These are phyloP conservation scores for Paecilomyces niveus DNA, from an alignment of 2,329 filamentous ascomycete species.

Conservation along the genomic window DNA sequence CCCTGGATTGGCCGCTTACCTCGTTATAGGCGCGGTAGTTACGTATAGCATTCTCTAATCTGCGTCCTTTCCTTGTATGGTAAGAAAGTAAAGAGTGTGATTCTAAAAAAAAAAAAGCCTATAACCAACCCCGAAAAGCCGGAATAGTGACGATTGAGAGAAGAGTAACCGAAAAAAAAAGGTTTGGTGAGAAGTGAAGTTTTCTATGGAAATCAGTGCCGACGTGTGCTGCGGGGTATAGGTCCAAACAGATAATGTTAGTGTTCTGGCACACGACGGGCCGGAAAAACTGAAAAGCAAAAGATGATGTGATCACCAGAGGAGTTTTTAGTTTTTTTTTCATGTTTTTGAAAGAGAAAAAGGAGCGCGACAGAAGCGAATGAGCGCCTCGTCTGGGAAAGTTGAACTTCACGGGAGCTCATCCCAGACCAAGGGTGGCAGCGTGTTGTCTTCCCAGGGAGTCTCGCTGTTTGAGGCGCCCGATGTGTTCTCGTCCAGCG, in stretches of 20 bases:
- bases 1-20: background rate
- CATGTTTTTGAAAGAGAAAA: background rate
- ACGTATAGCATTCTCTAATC: background rate
- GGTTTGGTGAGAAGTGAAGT: conserved; percentile 2
- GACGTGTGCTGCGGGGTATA: conserved; percentile 22
- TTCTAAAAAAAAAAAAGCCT: background rate
- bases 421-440: conserved; percentile 36
- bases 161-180: background rate
- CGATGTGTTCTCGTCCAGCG: conserved; percentile 23
- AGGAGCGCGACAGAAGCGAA: conserved; percentile 3
- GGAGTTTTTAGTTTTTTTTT: background rate
- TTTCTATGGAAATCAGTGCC: conserved; percentile 8
- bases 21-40: background rate
- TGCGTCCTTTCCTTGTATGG: background rate
- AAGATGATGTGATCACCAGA: background rate
- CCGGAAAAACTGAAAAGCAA: background rate
- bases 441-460: conserved; percentile 32
- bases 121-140: background rate
- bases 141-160: background rate
- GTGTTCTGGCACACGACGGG: background rate
- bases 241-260: background rate
- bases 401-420: conserved; percentile 17
- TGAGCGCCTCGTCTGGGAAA: conserved; percentile 1
- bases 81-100: background rate
- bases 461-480: conserved; percentile 7